Evolutionary conservation across 257 asterid species (phyloP).

Genomic region (Nicotiana paniculata): DNA sequence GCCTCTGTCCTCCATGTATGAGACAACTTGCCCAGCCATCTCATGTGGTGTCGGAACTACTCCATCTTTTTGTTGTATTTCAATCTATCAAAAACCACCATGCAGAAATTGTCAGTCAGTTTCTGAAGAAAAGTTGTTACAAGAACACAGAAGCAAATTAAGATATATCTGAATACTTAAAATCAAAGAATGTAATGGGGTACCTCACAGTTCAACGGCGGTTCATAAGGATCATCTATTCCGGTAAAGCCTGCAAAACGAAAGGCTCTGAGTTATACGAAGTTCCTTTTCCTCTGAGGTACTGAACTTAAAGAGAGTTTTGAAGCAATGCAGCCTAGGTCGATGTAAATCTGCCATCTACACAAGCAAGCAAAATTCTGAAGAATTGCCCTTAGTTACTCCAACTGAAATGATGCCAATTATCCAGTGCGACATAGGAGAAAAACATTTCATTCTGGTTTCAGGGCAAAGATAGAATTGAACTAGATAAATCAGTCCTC

Average conservation of each 20-base stretch:
- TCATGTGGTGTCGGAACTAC: conserved; percentile 69
- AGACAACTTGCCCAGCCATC: conserved; percentile 74
- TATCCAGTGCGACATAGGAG: not conserved
- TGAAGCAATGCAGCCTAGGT: too few species aligned
- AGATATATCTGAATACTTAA: too few species aligned
- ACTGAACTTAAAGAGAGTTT: too few species aligned
- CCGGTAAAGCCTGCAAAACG: conserved; percentile 79
- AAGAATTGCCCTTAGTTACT: too few species aligned
- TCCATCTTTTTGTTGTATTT: conserved; percentile 58
- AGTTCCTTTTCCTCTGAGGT: too few species aligned
- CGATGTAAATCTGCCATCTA: too few species aligned
- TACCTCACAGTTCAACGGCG: conserved; percentile 84
- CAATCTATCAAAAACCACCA: conserved; percentile 39
- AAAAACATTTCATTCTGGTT: not conserved
- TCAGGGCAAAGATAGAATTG: not conserved
- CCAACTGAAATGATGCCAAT: not conserved
- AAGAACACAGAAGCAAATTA: not conserved
- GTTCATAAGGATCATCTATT: conserved; percentile 93
- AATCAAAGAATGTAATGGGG: too few species aligned
- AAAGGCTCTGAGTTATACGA: too few species aligned
- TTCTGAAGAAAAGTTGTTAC: not conserved
- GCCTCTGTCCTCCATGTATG: conserved; percentile 67
- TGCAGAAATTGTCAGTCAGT: not conserved
- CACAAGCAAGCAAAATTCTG: too few species aligned
- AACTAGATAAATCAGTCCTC: not conserved